Percentiles rank a stretch among this genome's conserved stretches.
Evolutionary conservation across 2,329 filamentous ascomycete species (phyloP).

Genomic region (Colletotrichum endophyticum): DNA sequence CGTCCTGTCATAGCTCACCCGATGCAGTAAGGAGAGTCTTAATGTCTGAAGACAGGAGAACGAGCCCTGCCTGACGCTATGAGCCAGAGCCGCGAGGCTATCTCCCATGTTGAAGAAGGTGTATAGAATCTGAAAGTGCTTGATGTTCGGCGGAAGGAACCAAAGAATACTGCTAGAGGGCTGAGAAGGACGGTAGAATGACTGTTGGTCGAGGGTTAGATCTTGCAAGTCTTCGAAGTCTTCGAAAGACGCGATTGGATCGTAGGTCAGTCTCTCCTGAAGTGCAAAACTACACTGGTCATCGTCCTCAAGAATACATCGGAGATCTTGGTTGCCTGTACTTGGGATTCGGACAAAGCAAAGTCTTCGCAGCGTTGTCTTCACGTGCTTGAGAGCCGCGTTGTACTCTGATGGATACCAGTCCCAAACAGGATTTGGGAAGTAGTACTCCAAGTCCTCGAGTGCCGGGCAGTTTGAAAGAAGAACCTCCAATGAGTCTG

Average conservation of each 20-base stretch:
- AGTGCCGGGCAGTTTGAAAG: neutral
- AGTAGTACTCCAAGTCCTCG: neutral
- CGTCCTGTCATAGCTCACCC: neutral
- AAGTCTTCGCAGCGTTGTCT: neutral
- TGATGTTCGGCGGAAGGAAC: neutral
- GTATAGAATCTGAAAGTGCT: neutral
- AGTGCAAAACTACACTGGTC: neutral
- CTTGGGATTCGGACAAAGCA: neutral
- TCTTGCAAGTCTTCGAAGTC: neutral
- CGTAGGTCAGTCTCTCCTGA: neutral
- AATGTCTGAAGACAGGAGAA: neutral
- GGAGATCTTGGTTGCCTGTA: neutral
- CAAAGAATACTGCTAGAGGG: neutral
- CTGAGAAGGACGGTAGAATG: neutral
- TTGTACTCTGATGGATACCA: neutral
- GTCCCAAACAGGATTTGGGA: neutral
- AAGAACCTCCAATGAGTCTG: neutral
- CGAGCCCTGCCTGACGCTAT: neutral
- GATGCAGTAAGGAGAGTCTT: neutral
- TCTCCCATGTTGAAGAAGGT: neutral
- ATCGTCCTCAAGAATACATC: neutral
- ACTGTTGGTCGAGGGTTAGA: neutral
- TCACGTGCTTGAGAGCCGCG: neutral
- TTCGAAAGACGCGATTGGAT: neutral
- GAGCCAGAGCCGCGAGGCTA: neutral